Evolutionary conservation across 2,329 filamentous ascomycete genomes (phyloP), one percentile per base, ranked within the genome.

Genomic region (Neofusicoccum umdonicola): DNA sequence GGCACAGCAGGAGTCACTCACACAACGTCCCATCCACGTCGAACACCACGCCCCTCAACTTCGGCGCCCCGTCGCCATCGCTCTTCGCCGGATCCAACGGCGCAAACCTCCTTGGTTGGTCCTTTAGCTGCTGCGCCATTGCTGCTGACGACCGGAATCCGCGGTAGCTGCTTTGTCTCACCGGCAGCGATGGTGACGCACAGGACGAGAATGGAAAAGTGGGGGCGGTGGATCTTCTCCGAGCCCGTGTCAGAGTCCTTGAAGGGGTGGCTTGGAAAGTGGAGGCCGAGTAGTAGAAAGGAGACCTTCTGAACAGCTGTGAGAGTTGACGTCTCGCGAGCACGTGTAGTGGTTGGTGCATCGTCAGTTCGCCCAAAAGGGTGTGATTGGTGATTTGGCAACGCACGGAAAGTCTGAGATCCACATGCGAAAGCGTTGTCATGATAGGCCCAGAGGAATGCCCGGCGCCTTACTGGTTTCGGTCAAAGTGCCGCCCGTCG

Each of bases 1-100:
- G 11, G n/a, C 39, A 41, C 11, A n/a, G 22, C 39, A 27, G 52
- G 35, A 27, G 47, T 11, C 19, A 82, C 88, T 80, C 79, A 96
- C 93, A 97, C 66, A 98, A 79, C 27, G 94, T 99, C 3, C 94
- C 94, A 77, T 99, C 94, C 68, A 99, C 91, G 79, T 99, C 94
- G 78, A 98, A 98, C 13, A 98, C 81, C 31, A 89, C 83, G 1
- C 87, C 87, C 70, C 82, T 81, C 64, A 89, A 71, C 35, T 70
- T 71, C 47, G 83, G 81, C 17, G 77, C 76, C 54, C 73, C 76
- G 66, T 76, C 67, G 61, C 74, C 68, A 19, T 70, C 67, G 51
- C 60, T 62, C 66, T 71, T 69, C 19, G 69, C 69, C 4, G 78
- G 73, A 65, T 79, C 74, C 63, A 86, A 72, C 12, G 84, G 83